A percentile compares a stretch with the other conserved stretches of the same genome.
These are phyloP conservation scores for Penicillium paradoxum DNA, from an alignment of 495 filamentous ascomycete species.

Conservation along the genomic window DNA sequence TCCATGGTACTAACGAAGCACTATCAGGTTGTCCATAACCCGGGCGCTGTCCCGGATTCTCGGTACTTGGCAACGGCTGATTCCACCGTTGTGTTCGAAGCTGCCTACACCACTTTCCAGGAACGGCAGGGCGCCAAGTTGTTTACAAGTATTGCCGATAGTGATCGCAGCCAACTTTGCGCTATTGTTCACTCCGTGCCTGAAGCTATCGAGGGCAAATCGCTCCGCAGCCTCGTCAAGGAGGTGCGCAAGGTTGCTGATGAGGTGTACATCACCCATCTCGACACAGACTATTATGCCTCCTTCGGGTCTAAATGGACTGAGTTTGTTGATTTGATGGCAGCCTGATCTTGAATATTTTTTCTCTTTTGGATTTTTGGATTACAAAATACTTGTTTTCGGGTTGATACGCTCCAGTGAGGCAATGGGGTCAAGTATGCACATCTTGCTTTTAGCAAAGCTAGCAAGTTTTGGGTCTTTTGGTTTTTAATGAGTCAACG, in stretches of 20 bases:
- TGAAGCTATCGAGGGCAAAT: conserved; percentile 22
- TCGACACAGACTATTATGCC: conserved; percentile 41
- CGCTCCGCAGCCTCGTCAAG: conserved; percentile 33
- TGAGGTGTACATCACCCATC: conserved; percentile 43
- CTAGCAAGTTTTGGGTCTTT: not conserved
- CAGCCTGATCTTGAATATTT: conserved; percentile 17
- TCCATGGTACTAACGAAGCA: conserved; percentile 11
- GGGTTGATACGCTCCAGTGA: not conserved
- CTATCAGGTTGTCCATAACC: conserved; percentile 46
- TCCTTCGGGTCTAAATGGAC: conserved; percentile 39
- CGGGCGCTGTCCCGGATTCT: conserved; percentile 42
- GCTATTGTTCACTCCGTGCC: conserved; percentile 44
- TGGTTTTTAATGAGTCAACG: not conserved
- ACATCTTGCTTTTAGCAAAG: not conserved
- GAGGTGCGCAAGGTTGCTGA: conserved; percentile 33
- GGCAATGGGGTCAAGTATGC: not conserved
- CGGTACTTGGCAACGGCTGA: conserved; percentile 39
- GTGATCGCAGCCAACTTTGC: conserved; percentile 31
- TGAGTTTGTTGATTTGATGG: conserved; percentile 41
- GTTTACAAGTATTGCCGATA: conserved; percentile 32
- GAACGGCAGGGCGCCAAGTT: conserved; percentile 29
- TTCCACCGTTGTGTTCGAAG: conserved; percentile 45
- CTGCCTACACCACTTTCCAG: conserved; percentile 39
- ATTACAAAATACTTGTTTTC: not conserved
- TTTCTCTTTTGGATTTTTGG: not conserved